Evolutionary conservation across 768 basidiomycete genomes (phyloP).

Genomic region (Xerocomus potaroensis): DNA sequence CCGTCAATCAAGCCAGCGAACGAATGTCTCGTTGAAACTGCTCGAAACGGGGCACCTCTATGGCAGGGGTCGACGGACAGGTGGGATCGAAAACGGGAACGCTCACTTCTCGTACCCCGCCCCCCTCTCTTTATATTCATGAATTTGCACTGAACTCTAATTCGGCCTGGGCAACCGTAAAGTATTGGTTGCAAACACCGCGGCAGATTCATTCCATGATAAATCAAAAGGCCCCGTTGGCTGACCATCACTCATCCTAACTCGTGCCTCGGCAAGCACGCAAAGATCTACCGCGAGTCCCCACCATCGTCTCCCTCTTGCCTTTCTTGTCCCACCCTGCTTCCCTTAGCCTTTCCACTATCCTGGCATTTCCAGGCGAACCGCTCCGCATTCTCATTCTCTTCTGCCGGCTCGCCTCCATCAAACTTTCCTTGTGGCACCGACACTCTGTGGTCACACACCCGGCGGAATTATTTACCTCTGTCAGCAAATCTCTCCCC

Average conservation of each 20-base stretch:
- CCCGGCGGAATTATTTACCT: slow-evolving; percentile 28
- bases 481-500: slow-evolving; percentile 43
- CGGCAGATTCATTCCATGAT: slow-evolving; percentile 27
- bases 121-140: slow-evolving; percentile 27
- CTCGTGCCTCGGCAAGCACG: slow-evolving; percentile 26
- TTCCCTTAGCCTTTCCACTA: slow-evolving; percentile 34
- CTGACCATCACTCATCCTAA: slow-evolving; percentile 30
- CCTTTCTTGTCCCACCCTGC: slow-evolving; percentile 30
- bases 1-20: too few species aligned
- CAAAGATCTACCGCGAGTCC: slow-evolving; percentile 20
- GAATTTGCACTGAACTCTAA: slow-evolving; percentile 29
- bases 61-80: not conserved
- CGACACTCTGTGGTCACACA: slow-evolving; percentile 24
- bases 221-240: slow-evolving; percentile 27
- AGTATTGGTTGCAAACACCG: slow-evolving; percentile 25
- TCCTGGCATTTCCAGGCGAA: slow-evolving; percentile 37
- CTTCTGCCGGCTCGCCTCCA: slow-evolving; percentile 45
- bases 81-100: slow-evolving; percentile 12
- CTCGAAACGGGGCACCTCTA: too few species aligned
- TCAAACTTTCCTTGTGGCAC: slow-evolving; percentile 38
- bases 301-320: too few species aligned
- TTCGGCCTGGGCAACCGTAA: slow-evolving; percentile 19
- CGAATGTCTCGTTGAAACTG: too few species aligned
- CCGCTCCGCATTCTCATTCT: slow-evolving; percentile 44
- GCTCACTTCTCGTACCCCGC: slow-evolving; percentile 5